These are phyloP conservation scores for Daldinia eschscholtzii DNA, from an alignment of 2,329 filamentous ascomycete species.

Conservation along the genomic window DNA sequence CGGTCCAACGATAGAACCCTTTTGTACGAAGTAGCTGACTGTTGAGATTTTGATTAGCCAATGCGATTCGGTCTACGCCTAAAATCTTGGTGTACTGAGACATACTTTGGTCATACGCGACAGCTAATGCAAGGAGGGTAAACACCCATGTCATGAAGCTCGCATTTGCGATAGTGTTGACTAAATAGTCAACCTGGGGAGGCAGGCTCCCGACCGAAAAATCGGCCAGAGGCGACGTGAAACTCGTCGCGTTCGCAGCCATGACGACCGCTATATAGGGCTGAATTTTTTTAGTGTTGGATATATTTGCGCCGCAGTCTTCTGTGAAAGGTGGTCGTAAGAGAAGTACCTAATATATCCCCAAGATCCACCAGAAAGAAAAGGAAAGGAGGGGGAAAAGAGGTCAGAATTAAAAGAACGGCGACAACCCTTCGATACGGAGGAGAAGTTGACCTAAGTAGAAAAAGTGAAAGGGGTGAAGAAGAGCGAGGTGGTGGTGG, in stretches of 20 bases:
- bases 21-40: constrained; percentile 82
- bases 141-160: constrained; percentile 73
- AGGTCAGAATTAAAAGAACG: constrained; percentile 12
- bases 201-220: constrained; percentile 63
- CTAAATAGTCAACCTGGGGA: constrained; percentile 67
- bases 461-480: constrained; percentile 17
- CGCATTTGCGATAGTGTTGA: constrained; percentile 69
- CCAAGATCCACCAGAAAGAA: constrained; percentile 18
- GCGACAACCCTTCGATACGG: constrained; percentile 32
- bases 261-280: constrained; percentile 52
- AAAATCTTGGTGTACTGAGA: constrained; percentile 38
- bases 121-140: constrained; percentile 76
- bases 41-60: constrained; percentile 33
- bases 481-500: constrained; percentile 28
- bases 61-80: constrained; percentile 23
- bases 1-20: constrained; percentile 81
- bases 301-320: constrained; percentile 30
- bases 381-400: constrained; percentile 1
- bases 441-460: constrained; percentile 20
- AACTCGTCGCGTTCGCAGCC: constrained; percentile 72
- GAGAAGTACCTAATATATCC: constrained; percentile 16
- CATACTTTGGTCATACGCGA: constrained; percentile 93
- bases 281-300: neutral
- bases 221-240: constrained; percentile 76
- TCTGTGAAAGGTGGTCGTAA: constrained; percentile 15